phyloP scores from a whole-genome alignment of 2,329 filamentous ascomycete genomes.

The Exophiala sp. region DNA sequence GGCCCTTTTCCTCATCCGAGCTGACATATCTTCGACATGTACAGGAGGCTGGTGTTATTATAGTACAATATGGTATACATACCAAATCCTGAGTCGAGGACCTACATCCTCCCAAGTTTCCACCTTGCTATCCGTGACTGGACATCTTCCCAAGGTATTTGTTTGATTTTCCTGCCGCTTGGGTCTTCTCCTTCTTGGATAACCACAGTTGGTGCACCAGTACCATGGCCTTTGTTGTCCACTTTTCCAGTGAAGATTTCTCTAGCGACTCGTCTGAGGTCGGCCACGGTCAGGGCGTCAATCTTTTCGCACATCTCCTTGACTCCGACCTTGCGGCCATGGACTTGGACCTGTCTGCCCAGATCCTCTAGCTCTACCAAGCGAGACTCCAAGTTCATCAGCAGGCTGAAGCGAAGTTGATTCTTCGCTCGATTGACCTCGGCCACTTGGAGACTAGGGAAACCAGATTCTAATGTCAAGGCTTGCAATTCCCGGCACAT shows the following conservation, averaged over 20 bases:
- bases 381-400: conserved; percentile 96
- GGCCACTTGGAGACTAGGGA: conserved; percentile 63
- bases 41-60: not conserved
- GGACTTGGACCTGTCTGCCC: conserved; percentile 92
- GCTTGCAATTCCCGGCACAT: conserved; percentile 87
- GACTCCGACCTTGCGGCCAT: conserved; percentile 86
- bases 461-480: conserved; percentile 72
- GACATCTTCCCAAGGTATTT: conserved; percentile 81
- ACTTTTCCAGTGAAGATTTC: conserved; percentile 75
- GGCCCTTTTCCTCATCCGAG: not conserved
- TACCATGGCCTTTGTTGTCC: conserved; percentile 70
- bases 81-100: not conserved
- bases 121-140: conserved; percentile 80
- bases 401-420: conserved; percentile 79
- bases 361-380: conserved; percentile 98
- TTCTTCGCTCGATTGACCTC: conserved; percentile 96
- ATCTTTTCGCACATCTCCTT: conserved; percentile 90
- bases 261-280: conserved; percentile 76
- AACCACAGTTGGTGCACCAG: conserved; percentile 88
- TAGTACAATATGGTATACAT: conserved; percentile 14
- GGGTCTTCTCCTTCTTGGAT: conserved; percentile 83
- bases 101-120: conserved; percentile 67
- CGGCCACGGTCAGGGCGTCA: conserved; percentile 72
- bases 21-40: too few species aligned
- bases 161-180: conserved; percentile 59